A percentile compares a stretch with the other conserved stretches of the same genome.
phyloP scores from a whole-genome alignment of 805 yeast species.

The Wickerhamiella nectarea region DNA sequence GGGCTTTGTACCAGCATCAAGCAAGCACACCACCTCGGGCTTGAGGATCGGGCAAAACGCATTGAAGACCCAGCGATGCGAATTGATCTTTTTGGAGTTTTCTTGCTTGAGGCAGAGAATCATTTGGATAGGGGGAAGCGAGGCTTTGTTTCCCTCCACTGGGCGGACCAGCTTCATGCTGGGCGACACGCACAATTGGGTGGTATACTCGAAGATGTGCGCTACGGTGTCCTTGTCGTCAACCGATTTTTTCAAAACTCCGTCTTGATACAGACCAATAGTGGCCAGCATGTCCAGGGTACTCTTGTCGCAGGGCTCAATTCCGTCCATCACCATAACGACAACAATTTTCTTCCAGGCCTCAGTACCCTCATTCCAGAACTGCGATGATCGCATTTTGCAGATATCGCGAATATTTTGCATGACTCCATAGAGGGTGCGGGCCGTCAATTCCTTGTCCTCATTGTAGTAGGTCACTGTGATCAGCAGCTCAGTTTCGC shows the following conservation, averaged over 20 bases:
- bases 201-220: slow-evolving; percentile 53
- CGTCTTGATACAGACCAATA: slow-evolving; percentile 53
- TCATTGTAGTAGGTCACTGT: slow-evolving; percentile 57
- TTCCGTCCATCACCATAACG: slow-evolving; percentile 49
- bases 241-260: slow-evolving; percentile 45
- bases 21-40: slow-evolving; percentile 68
- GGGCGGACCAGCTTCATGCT: slow-evolving; percentile 39
- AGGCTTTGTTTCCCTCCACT: slow-evolving; percentile 33
- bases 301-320: slow-evolving; percentile 49
- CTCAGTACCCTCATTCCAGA: slow-evolving; percentile 37
- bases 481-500: slow-evolving; percentile 47
- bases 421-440: slow-evolving; percentile 51
- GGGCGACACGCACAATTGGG: slow-evolving; percentile 34
- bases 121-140: slow-evolving; percentile 69
- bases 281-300: slow-evolving; percentile 52
- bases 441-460: slow-evolving; percentile 46
- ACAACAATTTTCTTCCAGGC: slow-evolving; percentile 57
- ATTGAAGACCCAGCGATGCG: slow-evolving; percentile 94
- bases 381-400: slow-evolving; percentile 32
- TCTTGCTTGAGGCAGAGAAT: slow-evolving; percentile 81
- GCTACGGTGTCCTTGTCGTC: slow-evolving; percentile 49
- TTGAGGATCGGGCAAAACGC: slow-evolving; percentile 76
- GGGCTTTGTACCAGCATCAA: slow-evolving; percentile 94
- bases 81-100: slow-evolving; percentile 80
- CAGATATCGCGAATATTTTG: slow-evolving; percentile 49